A percentile compares a stretch with the other conserved stretches of the same genome.
These are phyloP conservation scores for Apiospora rasikravindrae DNA, from an alignment of 2,329 filamentous ascomycete genomes.

Conservation along the genomic window DNA sequence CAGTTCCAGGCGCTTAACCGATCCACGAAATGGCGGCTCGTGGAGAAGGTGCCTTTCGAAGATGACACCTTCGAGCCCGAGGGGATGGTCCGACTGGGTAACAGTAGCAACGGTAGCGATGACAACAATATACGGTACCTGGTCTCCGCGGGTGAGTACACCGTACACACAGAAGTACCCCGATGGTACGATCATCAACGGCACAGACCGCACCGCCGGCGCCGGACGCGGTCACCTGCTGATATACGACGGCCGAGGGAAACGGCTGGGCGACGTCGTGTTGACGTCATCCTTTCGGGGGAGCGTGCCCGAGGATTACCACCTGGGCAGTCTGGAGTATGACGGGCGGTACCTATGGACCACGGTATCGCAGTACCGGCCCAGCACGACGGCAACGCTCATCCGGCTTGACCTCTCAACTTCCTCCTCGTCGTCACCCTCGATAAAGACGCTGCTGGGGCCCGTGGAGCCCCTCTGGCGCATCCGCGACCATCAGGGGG, in stretches of 20 bases:
- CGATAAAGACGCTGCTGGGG: background rate
- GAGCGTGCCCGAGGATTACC: background rate
- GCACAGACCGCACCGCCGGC: constrained; percentile 41
- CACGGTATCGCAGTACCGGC: constrained; percentile 45
- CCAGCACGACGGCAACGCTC: background rate
- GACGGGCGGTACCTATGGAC: constrained; percentile 54
- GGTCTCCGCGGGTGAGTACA: constrained; percentile 52
- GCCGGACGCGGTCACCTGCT: constrained; percentile 51
- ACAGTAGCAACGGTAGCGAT: constrained; percentile 34
- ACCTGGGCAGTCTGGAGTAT: constrained; percentile 47
- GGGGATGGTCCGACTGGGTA: constrained; percentile 49
- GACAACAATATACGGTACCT: constrained; percentile 42
- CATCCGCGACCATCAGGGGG: background rate
- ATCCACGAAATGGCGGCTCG: constrained; percentile 47
- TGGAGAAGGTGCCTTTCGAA: constrained; percentile 48
- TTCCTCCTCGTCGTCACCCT: background rate
- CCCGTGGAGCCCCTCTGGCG: constrained; percentile 19
- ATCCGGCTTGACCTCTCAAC: background rate
- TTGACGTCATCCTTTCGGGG: background rate
- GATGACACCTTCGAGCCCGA: constrained; percentile 55
- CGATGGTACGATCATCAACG: constrained; percentile 5
- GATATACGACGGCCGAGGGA: constrained; percentile 46
- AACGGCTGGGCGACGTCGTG: constrained; percentile 52
- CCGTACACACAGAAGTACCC: constrained; percentile 45
- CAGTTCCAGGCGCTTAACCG: constrained; percentile 41